Evolutionary conservation across 257 asterid genomes (phyloP).

Genomic region (Primulina huaijiensis): DNA sequence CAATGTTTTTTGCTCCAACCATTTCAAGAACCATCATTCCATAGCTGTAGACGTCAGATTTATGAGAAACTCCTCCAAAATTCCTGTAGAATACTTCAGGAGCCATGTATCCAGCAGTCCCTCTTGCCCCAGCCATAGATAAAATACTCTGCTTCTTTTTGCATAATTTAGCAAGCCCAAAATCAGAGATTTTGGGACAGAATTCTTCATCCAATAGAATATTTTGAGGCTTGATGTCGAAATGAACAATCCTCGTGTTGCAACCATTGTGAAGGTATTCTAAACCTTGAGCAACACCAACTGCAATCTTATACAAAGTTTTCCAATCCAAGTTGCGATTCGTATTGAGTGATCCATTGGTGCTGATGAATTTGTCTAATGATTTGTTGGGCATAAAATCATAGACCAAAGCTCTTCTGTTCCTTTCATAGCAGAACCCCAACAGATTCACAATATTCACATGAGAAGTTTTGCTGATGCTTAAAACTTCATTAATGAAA

Average conservation of each 20-base stretch:
- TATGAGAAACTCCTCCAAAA: slow-evolving; percentile 57
- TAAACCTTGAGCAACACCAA: slow-evolving; percentile 65
- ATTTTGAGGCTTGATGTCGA: slow-evolving; percentile 73
- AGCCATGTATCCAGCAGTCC: slow-evolving; percentile 67
- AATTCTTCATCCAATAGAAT: slow-evolving; percentile 61
- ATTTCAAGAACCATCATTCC: slow-evolving; percentile 74
- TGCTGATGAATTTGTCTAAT: slow-evolving; percentile 50
- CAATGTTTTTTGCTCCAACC: slow-evolving; percentile 42
- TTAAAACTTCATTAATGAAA: slow-evolving; percentile 60
- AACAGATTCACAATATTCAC: slow-evolving; percentile 59
- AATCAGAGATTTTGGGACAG: slow-evolving; percentile 68
- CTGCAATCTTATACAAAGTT: slow-evolving; percentile 41
- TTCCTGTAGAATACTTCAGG: slow-evolving; percentile 61
- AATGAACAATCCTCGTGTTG: slow-evolving; percentile 62
- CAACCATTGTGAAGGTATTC: slow-evolving; percentile 68
- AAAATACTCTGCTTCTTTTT: slow-evolving; percentile 44
- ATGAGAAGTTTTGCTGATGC: slow-evolving; percentile 62
- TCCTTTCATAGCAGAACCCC: slow-evolving; percentile 47
- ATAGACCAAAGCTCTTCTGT: slow-evolving; percentile 44
- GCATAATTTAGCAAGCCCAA: slow-evolving; percentile 59
- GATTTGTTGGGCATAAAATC: slow-evolving; percentile 70
- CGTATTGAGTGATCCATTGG: slow-evolving; percentile 17
- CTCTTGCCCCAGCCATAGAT: slow-evolving; percentile 46
- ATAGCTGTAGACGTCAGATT: slow-evolving; percentile 68
- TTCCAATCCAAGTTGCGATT: slow-evolving; percentile 40